Percentiles rank a stretch among this genome's conserved stretches.
Conservation (phyloP, 768 basidiomycete genomes). For the Tylopilus cervinicoccineus region DNA sequence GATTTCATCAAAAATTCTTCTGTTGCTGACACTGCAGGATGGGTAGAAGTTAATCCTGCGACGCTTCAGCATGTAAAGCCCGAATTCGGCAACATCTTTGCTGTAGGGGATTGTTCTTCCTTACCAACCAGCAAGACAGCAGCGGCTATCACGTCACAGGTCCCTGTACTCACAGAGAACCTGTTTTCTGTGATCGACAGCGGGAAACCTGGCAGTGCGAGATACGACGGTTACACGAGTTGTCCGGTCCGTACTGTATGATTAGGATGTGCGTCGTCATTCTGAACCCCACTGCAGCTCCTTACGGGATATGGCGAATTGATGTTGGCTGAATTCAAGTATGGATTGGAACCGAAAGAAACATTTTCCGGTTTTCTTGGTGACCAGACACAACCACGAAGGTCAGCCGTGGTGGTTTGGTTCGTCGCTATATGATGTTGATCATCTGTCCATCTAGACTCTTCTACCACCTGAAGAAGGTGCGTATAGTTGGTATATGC, state of each 20-base stretch:
- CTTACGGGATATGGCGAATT: constrained; percentile 78
- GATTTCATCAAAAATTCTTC: constrained; percentile 75
- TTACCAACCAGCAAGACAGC: constrained; percentile 96
- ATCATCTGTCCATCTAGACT: constrained; percentile 36
- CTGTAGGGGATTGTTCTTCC: constrained; percentile 89
- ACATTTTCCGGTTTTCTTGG: constrained; percentile 65
- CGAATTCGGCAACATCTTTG: constrained; percentile 77
- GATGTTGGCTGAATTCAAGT: constrained; percentile 93
- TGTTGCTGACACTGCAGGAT: constrained; percentile 78
- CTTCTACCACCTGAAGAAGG: constrained; percentile 90
- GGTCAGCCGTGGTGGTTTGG: constrained; percentile 36
- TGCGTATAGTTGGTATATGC: constrained; percentile 16
- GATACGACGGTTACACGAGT: constrained; percentile 87
- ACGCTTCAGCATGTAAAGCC: constrained; percentile 85
- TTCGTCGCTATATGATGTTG: constrained; percentile 3
- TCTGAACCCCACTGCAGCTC: constrained; percentile 41
- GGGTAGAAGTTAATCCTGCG: constrained; percentile 80
- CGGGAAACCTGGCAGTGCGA: constrained; percentile 63
- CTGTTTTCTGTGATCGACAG: constrained; percentile 70
- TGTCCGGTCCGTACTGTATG: constrained; percentile 62
- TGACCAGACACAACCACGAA: constrained; percentile 73
- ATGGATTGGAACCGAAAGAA: constrained; percentile 85
- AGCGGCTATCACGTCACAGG: constrained; percentile 88
- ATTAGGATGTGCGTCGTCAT: not conserved
- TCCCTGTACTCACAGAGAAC: constrained; percentile 89